A percentile compares a stretch with the other conserved stretches of the same genome.
Conservation (phyloP, 495 filamentous ascomycete species). For the Cercophora samala region DNA sequence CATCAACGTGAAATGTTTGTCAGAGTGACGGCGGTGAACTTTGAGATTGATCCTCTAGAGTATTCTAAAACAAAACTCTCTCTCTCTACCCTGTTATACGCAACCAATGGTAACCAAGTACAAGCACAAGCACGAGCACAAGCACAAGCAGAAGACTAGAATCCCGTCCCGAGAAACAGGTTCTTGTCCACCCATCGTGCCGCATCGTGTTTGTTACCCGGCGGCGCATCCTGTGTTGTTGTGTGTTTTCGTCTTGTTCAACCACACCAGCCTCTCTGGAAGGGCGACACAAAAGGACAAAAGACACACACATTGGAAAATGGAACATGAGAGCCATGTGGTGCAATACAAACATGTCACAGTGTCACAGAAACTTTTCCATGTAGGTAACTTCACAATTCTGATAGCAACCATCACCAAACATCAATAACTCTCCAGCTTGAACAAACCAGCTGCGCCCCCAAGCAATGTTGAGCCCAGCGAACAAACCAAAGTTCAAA, state of each 20-base stretch:
- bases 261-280: background rate
- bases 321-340: background rate
- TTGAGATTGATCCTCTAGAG: background rate
- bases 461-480: no score
- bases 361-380: background rate
- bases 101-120: background rate
- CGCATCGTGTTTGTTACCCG: background rate
- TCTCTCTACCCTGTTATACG: background rate
- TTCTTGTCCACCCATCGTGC: background rate
- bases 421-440: no score
- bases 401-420: background rate
- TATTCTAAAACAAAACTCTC: background rate
- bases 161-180: background rate
- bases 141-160: background rate
- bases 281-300: no score
- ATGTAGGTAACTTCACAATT: no score
- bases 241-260: background rate
- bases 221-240: background rate
- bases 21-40: background rate
- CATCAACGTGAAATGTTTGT: background rate
- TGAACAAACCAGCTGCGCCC: no score
- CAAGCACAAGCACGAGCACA: background rate
- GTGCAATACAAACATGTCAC: background rate
- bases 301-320: no score
- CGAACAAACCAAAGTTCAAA: no score